A percentile compares a stretch with the other conserved stretches of the same genome.
Conservation (phyloP, 345 rosid species). For the Acer campestre region DNA sequence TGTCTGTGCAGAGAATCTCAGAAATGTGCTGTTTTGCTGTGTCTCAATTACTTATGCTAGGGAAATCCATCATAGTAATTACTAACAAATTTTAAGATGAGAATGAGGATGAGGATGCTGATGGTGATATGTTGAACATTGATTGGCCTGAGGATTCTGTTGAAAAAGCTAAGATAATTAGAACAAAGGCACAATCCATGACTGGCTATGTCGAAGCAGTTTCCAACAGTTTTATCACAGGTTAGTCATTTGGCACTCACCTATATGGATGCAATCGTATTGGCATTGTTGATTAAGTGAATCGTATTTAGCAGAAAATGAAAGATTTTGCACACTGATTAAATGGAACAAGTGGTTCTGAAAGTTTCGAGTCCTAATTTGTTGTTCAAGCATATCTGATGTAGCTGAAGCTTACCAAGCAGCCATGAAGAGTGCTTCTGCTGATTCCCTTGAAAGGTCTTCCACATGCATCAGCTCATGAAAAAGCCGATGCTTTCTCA, state of each 20-base stretch:
- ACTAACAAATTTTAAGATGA: constrained; percentile 53
- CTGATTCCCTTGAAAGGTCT: constrained; percentile 51
- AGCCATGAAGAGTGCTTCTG: constrained; percentile 57
- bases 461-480: constrained; percentile 54
- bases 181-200: constrained; percentile 69
- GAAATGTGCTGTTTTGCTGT: constrained; percentile 92
- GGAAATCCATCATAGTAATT: constrained; percentile 74
- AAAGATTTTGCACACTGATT: neutral
- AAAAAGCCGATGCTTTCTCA: constrained; percentile 63
- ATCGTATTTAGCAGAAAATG: neutral
- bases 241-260: constrained; percentile 36
- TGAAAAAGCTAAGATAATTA: constrained; percentile 84
- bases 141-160: constrained; percentile 93
- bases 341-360: too few relatives aligned
- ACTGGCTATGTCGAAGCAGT: constrained; percentile 73
- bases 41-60: constrained; percentile 74
- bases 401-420: constrained; percentile 78
- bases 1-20: constrained; percentile 81
- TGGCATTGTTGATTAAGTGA: constrained; percentile 6
- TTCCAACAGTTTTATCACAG: constrained; percentile 84
- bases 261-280: neutral
- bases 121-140: constrained; percentile 48
- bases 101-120: constrained; percentile 70
- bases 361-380: too few relatives aligned
- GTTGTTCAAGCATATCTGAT: constrained; percentile 75